phyloP scores from a whole-genome alignment of 2,329 filamentous ascomycete species.

The Coleophoma eucalyptorum region DNA sequence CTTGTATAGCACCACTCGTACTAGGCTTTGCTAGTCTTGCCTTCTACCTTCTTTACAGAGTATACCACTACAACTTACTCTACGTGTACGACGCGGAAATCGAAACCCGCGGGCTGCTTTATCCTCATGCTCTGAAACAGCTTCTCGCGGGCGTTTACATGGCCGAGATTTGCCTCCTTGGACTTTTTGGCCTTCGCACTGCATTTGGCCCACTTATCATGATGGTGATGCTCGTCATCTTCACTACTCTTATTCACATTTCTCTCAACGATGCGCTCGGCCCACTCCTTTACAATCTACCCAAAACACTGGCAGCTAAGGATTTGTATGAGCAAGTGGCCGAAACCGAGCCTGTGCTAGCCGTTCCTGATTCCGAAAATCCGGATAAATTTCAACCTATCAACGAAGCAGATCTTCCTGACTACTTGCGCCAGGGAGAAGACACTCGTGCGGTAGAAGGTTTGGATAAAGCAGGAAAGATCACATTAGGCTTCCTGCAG shows the following conservation, averaged over 20 bases:
- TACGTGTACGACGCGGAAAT: slow-evolving; percentile 58
- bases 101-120: slow-evolving; percentile 63
- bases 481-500: not conserved
- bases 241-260: slow-evolving; percentile 51
- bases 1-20: slow-evolving; percentile 62
- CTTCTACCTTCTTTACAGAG: slow-evolving; percentile 60
- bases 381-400: not conserved
- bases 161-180: slow-evolving; percentile 57
- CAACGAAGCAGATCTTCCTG: not conserved
- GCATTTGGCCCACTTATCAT: slow-evolving; percentile 51
- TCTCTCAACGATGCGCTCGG: slow-evolving; percentile 22
- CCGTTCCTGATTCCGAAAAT: slow-evolving; percentile 9
- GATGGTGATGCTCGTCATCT: slow-evolving; percentile 52
- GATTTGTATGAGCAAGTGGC: slow-evolving; percentile 7
- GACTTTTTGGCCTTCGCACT: slow-evolving; percentile 54
- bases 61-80: slow-evolving; percentile 62
- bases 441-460: slow-evolving; percentile 2
- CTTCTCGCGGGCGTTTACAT: slow-evolving; percentile 61
- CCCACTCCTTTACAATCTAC: slow-evolving; percentile 24
- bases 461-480: not conserved
- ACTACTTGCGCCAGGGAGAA: not conserved
- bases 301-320: slow-evolving; percentile 23
- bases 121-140: slow-evolving; percentile 60
- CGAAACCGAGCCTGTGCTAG: slow-evolving; percentile 5
- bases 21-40: slow-evolving; percentile 59